These are phyloP conservation scores for Plasmodium chabaudi DNA, from an alignment of 169 alveolate species.

Conservation along the genomic window DNA sequence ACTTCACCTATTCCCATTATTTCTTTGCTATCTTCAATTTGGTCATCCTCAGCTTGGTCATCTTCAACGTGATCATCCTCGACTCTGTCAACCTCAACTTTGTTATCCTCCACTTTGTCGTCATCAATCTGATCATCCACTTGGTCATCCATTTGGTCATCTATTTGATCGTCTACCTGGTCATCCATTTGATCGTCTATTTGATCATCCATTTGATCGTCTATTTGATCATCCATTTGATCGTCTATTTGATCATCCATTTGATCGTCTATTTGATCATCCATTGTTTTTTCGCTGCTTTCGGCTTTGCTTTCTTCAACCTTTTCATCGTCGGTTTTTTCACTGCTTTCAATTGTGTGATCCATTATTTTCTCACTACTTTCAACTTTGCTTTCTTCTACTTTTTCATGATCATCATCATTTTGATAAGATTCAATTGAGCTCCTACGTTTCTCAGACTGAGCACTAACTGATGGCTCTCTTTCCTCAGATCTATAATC, in stretches of 20 bases:
- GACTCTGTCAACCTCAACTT: too few species aligned
- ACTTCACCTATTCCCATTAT: background rate
- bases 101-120: background rate
- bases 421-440: background rate
- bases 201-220: conserved; percentile 5
- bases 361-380: background rate
- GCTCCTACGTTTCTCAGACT: background rate
- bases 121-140: background rate
- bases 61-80: background rate
- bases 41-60: too few species aligned
- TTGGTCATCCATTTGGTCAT: background rate
- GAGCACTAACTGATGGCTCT: background rate
- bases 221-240: conserved; percentile 9
- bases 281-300: background rate
- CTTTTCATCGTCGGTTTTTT: background rate
- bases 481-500: too few species aligned
- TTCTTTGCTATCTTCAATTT: background rate
- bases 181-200: background rate
- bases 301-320: background rate
- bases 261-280: background rate
- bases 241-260: background rate
- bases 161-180: background rate
- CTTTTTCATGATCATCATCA: background rate
- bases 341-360: background rate
- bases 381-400: background rate